phyloP scores from a whole-genome alignment of 345 rosid genomes.

The Gossypium rotundifolium region DNA sequence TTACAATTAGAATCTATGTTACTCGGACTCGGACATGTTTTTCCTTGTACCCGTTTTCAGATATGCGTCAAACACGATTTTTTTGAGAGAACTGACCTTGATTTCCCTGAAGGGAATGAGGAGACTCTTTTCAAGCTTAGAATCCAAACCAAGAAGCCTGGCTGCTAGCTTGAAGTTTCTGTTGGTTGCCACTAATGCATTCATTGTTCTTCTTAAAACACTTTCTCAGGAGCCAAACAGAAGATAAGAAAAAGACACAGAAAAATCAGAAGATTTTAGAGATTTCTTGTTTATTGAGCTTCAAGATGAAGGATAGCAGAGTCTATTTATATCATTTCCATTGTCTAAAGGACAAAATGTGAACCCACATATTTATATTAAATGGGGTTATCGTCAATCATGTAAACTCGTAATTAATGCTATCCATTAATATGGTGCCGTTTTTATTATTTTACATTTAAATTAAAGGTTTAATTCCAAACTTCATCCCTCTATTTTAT shows the following conservation, averaged over 20 bases:
- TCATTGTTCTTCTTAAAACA: conserved; percentile 44
- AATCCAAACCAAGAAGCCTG: conserved; percentile 85
- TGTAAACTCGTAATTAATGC: not conserved
- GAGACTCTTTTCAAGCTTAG: conserved; percentile 90
- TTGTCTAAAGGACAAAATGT: not conserved
- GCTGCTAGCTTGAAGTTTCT: conserved; percentile 91
- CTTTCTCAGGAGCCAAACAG: conserved; percentile 6
- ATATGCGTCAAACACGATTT: too few relatives aligned
- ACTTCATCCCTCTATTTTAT: too few relatives aligned
- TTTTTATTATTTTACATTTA: not conserved
- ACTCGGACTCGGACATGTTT: not conserved
- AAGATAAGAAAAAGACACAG: not conserved
- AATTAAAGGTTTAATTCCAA: too few relatives aligned
- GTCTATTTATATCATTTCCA: conserved; percentile 13
- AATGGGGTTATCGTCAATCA: not conserved
- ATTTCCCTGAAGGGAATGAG: conserved; percentile 97
- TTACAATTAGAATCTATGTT: not conserved
- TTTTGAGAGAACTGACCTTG: conserved; percentile 41
- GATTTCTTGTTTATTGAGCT: not conserved
- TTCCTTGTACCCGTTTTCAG: too few relatives aligned
- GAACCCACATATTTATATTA: not conserved
- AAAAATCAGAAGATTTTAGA: not conserved
- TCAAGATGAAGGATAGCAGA: conserved; percentile 5
- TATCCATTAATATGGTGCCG: too few relatives aligned
- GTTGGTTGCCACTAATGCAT: conserved; percentile 93